These are phyloP conservation scores for Hibiscus tridactylites DNA, from an alignment of 345 rosid species.

Conservation along the genomic window DNA sequence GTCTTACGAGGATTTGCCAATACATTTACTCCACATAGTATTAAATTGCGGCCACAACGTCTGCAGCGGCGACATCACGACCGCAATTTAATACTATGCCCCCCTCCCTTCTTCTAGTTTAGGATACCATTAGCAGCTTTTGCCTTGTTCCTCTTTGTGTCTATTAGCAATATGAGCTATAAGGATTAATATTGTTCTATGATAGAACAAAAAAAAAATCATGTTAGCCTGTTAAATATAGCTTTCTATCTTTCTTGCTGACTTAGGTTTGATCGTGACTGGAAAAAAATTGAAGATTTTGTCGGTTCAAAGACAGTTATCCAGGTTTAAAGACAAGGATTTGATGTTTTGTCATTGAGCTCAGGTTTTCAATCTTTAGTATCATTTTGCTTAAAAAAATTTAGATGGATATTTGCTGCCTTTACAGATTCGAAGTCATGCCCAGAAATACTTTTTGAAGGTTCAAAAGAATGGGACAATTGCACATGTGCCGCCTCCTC, in stretches of 20 bases:
- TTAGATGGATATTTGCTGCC: constrained; percentile 11
- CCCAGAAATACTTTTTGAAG: constrained; percentile 94
- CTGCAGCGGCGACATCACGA: too few relatives aligned
- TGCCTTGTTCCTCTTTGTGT: not conserved
- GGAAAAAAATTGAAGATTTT: constrained; percentile 98
- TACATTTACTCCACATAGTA: too few relatives aligned
- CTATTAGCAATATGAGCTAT: not conserved
- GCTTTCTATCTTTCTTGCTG: constrained; percentile 13
- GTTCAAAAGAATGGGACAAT: constrained; percentile 87
- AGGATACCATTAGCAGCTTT: not conserved
- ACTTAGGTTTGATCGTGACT: constrained; percentile 91
- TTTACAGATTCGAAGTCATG: constrained; percentile 89
- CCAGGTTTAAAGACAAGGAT: constrained; percentile 46
- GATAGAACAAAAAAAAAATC: not conserved
- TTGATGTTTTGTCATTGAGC: not conserved
- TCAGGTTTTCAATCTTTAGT: not conserved
- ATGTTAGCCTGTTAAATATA: not conserved
- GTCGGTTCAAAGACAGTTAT: constrained; percentile 95
- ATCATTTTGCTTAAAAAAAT: constrained; percentile 1
- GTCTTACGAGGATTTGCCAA: not conserved
- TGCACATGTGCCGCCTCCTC: constrained; percentile 95
- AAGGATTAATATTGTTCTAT: not conserved
- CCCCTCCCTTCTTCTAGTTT: too few relatives aligned
- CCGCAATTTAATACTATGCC: too few relatives aligned
- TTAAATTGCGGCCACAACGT: too few relatives aligned